phyloP scores from a whole-genome alignment of 2,329 filamentous ascomycete species.

The Colletotrichum tropicicola region DNA sequence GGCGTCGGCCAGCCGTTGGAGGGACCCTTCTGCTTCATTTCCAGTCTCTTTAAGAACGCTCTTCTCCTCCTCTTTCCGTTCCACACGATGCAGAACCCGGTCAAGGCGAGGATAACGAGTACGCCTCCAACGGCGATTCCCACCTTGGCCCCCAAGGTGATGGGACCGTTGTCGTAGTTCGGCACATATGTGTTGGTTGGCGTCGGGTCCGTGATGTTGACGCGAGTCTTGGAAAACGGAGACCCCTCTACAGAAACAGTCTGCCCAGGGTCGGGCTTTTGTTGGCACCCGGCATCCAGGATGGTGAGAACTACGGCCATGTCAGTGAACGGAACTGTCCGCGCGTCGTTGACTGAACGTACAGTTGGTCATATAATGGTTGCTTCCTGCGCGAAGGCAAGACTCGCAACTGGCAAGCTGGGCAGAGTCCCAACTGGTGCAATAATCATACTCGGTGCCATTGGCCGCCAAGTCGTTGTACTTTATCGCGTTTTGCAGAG shows the following conservation, averaged over 20 bases:
- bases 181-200: slow-evolving; percentile 49
- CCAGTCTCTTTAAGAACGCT: slow-evolving; percentile 58
- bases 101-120: slow-evolving; percentile 53
- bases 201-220: slow-evolving; percentile 61
- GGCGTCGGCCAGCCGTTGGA: slow-evolving; percentile 53
- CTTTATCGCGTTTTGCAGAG: slow-evolving; percentile 54
- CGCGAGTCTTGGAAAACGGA: slow-evolving; percentile 57
- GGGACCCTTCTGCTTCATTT: slow-evolving; percentile 43
- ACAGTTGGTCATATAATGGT: slow-evolving; percentile 64
- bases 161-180: slow-evolving; percentile 51
- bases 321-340: slow-evolving; percentile 12
- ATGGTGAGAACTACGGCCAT: slow-evolving; percentile 52
- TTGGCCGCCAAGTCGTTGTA: slow-evolving; percentile 59
- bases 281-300: slow-evolving; percentile 64
- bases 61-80: slow-evolving; percentile 64
- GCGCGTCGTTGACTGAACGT: slow-evolving; percentile 32
- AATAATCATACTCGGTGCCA: slow-evolving; percentile 61
- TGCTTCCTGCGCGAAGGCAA: slow-evolving; percentile 52
- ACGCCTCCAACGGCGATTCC: slow-evolving; percentile 65
- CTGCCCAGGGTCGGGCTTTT: slow-evolving; percentile 56
- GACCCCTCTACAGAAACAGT: slow-evolving; percentile 60
- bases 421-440: slow-evolving; percentile 53
- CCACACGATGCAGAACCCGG: slow-evolving; percentile 64
- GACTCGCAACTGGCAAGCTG: slow-evolving; percentile 53
- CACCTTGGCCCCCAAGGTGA: slow-evolving; percentile 64